A percentile compares a stretch with the other conserved stretches of the same genome.
Conservation (phyloP, 345 rosid species). For the Orychophragmus violaceus region DNA sequence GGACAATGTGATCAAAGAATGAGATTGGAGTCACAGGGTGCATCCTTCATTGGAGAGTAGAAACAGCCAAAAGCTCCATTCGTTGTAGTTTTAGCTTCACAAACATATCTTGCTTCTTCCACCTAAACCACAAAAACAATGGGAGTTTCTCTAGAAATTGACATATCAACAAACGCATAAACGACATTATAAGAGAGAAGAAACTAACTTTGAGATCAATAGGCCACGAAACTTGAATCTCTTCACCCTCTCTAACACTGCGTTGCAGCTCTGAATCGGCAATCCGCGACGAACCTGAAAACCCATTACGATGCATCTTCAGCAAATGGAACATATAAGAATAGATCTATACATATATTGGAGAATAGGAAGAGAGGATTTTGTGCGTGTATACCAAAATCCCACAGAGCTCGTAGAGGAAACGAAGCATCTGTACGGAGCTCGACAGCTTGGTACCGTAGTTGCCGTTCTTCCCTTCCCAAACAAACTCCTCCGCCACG, state of each 20-base stretch:
- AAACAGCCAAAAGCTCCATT: too few relatives aligned
- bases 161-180: too few relatives aligned
- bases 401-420: constrained; percentile 90
- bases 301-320: constrained; percentile 20
- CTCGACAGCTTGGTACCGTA: constrained; percentile 43
- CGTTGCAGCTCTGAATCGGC: constrained; percentile 77
- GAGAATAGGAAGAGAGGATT: constrained; percentile 1
- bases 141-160: too few relatives aligned
- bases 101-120: too few relatives aligned
- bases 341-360: constrained; percentile 3
- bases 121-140: too few relatives aligned
- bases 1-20: too few relatives aligned
- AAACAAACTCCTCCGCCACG: constrained; percentile 66
- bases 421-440: constrained; percentile 76
- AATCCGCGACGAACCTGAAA: constrained; percentile 83
- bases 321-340: constrained; percentile 16
- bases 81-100: too few relatives aligned
- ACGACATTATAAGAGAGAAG: too few relatives aligned
- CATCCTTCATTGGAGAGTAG: too few relatives aligned
- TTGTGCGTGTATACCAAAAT: constrained; percentile 48
- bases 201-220: too few relatives aligned
- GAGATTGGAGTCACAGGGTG: too few relatives aligned
- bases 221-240: too few relatives aligned
- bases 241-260: constrained; percentile 60
- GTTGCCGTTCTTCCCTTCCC: constrained; percentile 68